These are phyloP conservation scores for Westerdykella ornata DNA, from an alignment of 2,329 filamentous ascomycete genomes.

Conservation along the genomic window DNA sequence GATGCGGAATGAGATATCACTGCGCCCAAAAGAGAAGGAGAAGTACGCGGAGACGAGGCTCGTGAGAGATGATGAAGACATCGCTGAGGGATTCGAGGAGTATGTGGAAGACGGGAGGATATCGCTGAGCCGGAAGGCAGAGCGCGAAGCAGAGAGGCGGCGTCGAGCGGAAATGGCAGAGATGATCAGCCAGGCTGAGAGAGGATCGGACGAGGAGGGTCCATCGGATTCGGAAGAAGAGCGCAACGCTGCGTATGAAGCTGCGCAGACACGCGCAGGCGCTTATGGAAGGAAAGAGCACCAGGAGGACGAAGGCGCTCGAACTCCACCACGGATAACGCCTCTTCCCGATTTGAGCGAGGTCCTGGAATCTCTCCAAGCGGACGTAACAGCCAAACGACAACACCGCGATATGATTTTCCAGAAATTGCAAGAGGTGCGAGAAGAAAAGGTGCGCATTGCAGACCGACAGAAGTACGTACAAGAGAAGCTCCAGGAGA, in stretches of 20 bases:
- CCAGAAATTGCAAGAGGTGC: slow-evolving; percentile 58
- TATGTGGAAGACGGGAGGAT: slow-evolving; percentile 81
- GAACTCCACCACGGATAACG: slow-evolving; percentile 65
- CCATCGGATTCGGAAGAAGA: slow-evolving; percentile 59
- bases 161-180: slow-evolving; percentile 74
- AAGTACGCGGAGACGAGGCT: slow-evolving; percentile 64
- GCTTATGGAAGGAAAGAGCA: slow-evolving; percentile 59
- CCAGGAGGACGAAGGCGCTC: slow-evolving; percentile 42
- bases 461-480: slow-evolving; percentile 67
- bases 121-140: slow-evolving; percentile 69
- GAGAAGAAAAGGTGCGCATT: slow-evolving; percentile 63
- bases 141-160: slow-evolving; percentile 59
- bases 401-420: slow-evolving; percentile 51
- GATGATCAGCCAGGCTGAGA: slow-evolving; percentile 74
- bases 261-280: slow-evolving; percentile 78
- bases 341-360: slow-evolving; percentile 68
- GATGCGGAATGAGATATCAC: slow-evolving; percentile 40
- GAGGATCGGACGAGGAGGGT: slow-evolving; percentile 60
- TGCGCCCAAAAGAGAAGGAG: slow-evolving; percentile 48
- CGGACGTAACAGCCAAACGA: slow-evolving; percentile 58
- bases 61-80: slow-evolving; percentile 79
- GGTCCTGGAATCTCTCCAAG: slow-evolving; percentile 58
- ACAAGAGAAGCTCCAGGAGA: slow-evolving; percentile 72
- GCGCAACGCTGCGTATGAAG: slow-evolving; percentile 73
- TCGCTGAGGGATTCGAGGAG: slow-evolving; percentile 88